Evolutionary conservation across 306 rosid genomes (phyloP).

Genomic region (Spatholobus suberectus): DNA sequence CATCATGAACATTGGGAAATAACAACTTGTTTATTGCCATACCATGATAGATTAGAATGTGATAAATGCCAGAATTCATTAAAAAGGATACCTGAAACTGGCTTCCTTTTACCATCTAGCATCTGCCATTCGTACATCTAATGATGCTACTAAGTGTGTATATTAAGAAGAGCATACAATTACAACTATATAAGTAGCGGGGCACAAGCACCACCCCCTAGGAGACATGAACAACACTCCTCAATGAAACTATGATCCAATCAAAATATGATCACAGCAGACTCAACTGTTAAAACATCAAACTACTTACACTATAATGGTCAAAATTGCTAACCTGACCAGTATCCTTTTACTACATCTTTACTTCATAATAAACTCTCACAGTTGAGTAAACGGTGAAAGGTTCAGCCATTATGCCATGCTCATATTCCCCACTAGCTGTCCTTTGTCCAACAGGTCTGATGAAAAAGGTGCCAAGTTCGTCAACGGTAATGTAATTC

Average conservation of each 20-base stretch:
- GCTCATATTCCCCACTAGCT: constrained; percentile 50
- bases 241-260: neutral
- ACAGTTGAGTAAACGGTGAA: constrained; percentile 57
- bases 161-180: neutral
- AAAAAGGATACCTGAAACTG: too few relatives aligned
- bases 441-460: constrained; percentile 59
- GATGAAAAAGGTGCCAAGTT: constrained; percentile 76
- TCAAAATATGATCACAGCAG: neutral
- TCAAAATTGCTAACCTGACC: constrained; percentile 25
- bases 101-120: too few relatives aligned
- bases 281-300: neutral
- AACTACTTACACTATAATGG: neutral
- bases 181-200: neutral
- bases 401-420: constrained; percentile 77
- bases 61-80: too few relatives aligned
- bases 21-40: too few relatives aligned
- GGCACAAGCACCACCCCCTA: neutral
- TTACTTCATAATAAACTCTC: constrained; percentile 47
- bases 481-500: constrained; percentile 62
- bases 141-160: too few relatives aligned
- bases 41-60: too few relatives aligned
- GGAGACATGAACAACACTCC: neutral
- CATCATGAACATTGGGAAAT: too few relatives aligned
- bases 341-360: constrained; percentile 35
- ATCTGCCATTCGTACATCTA: too few relatives aligned